Base-by-base conservation (phyloP, 805 yeast species). In the Pichia deserticola region DNA sequence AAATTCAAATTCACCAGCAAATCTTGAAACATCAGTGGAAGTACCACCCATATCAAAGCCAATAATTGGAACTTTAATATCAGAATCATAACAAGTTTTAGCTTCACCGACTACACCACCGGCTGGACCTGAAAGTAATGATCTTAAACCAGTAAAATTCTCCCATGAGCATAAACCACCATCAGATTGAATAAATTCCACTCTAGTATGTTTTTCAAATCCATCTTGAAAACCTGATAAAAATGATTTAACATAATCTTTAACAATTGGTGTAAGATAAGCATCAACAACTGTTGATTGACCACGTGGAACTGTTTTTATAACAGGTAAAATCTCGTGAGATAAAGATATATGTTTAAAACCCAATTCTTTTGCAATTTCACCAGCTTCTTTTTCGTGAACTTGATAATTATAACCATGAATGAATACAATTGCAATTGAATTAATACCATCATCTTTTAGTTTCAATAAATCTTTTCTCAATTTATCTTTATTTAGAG, bases 51-150 rank as follows among this genome's bases (percentile, higher is more conserved):
- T 86, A 64, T 87, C 96, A 57, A 87, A 85, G 0, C 93, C 95
- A 50, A 87, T 77, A 42, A 85, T 71, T 0, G 95, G 89, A 28
- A 76, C 74, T 10, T 68, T 66, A 48, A 76, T 75, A n/a, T 67
- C 59, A 1, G 69, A 65, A 51, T 79, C 73, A 62, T 75, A 88
- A 53, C 96, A 86, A 0, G 98, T 90, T 45, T 79, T 75, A 0
- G 96, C 87, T 58, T 81, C 87, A 0, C 98, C 98, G 36, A 92
- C 97, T 51, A 92, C 95, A 45, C 98, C 98, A 38, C 98, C 98
- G 8, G 98, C 98, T 3, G 98, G 98, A 3, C 98, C 98, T 1
- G 97, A 88, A 35, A 92, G 67, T 45, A 92, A 86, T 4, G 98
- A 96, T 57, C 81, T 77, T 37, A 92, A 71, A 2, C 98, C 98